Percentiles rank a stretch among this genome's conserved stretches.
Evolutionary conservation across 2,329 filamentous ascomycete species (phyloP).

Genomic region (Diaporthe sp.): DNA sequence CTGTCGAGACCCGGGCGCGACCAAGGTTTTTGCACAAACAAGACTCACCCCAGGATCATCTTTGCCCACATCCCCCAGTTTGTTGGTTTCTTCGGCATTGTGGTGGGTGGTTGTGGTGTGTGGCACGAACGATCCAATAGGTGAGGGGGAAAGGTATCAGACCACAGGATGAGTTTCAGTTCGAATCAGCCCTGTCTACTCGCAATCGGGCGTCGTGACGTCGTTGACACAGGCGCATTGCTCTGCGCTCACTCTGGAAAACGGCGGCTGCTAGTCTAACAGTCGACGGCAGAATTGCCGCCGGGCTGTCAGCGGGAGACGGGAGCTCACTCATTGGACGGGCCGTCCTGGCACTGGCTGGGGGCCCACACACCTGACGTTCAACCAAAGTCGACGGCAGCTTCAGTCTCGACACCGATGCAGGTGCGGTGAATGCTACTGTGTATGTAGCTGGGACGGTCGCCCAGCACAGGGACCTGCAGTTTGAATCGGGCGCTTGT

Average conservation of each 20-base stretch:
- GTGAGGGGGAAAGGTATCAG: background rate
- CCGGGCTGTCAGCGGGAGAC: conserved; percentile 25
- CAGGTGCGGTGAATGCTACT: background rate
- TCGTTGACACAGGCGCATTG: conserved; percentile 16
- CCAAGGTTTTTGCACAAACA: background rate
- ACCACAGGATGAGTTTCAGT: conserved; percentile 21
- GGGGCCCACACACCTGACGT: conserved; percentile 18
- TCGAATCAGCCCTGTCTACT: conserved; percentile 6
- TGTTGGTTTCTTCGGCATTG: conserved; percentile 57
- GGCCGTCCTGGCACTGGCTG: background rate
- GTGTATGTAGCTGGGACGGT: background rate
- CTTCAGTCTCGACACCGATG: conserved; percentile 1
- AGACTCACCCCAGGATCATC: conserved; percentile 74
- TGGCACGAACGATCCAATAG: background rate
- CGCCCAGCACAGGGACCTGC: background rate
- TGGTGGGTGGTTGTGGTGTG: conserved; percentile 19
- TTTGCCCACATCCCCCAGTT: conserved; percentile 73
- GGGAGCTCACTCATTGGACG: conserved; percentile 23
- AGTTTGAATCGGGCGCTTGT: background rate
- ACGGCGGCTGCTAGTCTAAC: conserved; percentile 29
- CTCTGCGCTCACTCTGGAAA: conserved; percentile 3
- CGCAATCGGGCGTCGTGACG: conserved; percentile 18
- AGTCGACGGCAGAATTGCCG: conserved; percentile 28
- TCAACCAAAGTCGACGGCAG: conserved; percentile 15
- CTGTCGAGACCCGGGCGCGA: conserved; percentile 31